phyloP scores from a whole-genome alignment of 371 early-diverging fungal genomes.

The Lichtheimia hyalospora region DNA sequence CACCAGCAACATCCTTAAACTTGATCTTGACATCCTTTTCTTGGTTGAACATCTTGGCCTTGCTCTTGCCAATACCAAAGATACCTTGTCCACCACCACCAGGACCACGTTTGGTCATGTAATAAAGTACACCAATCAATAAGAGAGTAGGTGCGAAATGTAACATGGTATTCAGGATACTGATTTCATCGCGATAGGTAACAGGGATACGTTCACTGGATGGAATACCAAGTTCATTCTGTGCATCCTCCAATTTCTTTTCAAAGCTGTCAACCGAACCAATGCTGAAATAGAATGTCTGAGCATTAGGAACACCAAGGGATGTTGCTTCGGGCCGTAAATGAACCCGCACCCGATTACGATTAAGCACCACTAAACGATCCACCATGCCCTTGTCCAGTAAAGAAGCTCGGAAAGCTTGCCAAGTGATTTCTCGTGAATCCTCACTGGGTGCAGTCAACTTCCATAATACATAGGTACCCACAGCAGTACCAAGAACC shows the following conservation, averaged over 20 bases:
- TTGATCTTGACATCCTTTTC: conserved; percentile 94
- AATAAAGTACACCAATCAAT: conserved; percentile 84
- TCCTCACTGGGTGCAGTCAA: conserved; percentile 47
- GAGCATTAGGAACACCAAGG: conserved; percentile 34
- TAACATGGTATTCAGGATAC: conserved; percentile 66
- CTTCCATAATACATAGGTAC: conserved; percentile 57
- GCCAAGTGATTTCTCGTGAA: conserved; percentile 83
- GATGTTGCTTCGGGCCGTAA: conserved; percentile 71
- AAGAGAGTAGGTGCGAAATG: conserved; percentile 94
- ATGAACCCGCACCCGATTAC: conserved; percentile 77
- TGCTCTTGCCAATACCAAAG: conserved; percentile 95
- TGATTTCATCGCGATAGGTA: conserved; percentile 79
- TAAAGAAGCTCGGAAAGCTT: conserved; percentile 85
- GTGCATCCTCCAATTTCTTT: conserved; percentile 86
- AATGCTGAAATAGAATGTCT: conserved; percentile 79
- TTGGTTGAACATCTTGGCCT: conserved; percentile 95
- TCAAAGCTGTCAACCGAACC: conserved; percentile 97
- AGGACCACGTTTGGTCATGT: conserved; percentile 80
- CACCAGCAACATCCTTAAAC: conserved; percentile 99
- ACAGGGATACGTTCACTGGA: conserved; percentile 89
- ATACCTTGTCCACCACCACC: conserved; percentile 79
- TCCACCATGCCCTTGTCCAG: conserved; percentile 94
- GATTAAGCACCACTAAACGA: conserved; percentile 84
- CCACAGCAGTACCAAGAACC: conserved; percentile 51
- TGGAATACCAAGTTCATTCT: conserved; percentile 89